Percentiles rank a stretch among this genome's conserved stretches.
Evolutionary conservation across 2,329 filamentous ascomycete species (phyloP).

Genomic region (Tolypocladium tropicale): DNA sequence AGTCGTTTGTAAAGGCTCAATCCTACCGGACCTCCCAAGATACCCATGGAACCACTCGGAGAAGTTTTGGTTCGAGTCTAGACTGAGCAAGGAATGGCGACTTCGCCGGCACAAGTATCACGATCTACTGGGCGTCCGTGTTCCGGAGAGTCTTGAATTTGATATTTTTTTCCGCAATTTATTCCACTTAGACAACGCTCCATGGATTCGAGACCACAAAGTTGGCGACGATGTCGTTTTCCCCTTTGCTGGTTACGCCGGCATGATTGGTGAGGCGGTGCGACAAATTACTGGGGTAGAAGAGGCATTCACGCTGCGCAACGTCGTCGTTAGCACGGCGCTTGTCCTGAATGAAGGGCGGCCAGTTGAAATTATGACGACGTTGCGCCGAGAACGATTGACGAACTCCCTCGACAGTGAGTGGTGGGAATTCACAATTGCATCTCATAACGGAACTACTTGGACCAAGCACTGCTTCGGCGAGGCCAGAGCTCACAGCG

Average conservation of each 20-base stretch:
- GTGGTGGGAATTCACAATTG: conserved; percentile 21
- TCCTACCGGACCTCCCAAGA: conserved; percentile 4
- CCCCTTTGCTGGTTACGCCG: conserved; percentile 25
- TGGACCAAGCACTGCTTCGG: conserved; percentile 11
- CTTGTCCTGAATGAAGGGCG: conserved; percentile 15
- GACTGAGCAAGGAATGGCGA: conserved; percentile 3
- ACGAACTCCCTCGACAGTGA: conserved; percentile 13
- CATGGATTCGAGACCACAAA: conserved; percentile 34
- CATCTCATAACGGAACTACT: conserved; percentile 8
- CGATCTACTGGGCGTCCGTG: conserved; percentile 9
- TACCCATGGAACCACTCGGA: conserved; percentile 9
- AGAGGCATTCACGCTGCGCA: conserved; percentile 14
- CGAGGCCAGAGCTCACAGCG: neutral
- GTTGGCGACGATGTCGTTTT: conserved; percentile 32
- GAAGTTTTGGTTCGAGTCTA: conserved; percentile 6
- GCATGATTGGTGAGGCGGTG: conserved; percentile 17
- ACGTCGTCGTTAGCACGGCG: conserved; percentile 18
- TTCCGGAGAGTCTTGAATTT: conserved; percentile 5
- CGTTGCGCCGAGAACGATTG: conserved; percentile 13
- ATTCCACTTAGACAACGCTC: conserved; percentile 8
- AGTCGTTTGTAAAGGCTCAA: neutral
- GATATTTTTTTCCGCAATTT: conserved; percentile 12
- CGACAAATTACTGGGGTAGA: conserved; percentile 8
- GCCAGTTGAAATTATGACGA: conserved; percentile 20
- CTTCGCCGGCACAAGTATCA: conserved; percentile 1